These are phyloP conservation scores for Tetragonia tetragonoides DNA, from an alignment of 148 eudicot genomes.

Conservation along the genomic window DNA sequence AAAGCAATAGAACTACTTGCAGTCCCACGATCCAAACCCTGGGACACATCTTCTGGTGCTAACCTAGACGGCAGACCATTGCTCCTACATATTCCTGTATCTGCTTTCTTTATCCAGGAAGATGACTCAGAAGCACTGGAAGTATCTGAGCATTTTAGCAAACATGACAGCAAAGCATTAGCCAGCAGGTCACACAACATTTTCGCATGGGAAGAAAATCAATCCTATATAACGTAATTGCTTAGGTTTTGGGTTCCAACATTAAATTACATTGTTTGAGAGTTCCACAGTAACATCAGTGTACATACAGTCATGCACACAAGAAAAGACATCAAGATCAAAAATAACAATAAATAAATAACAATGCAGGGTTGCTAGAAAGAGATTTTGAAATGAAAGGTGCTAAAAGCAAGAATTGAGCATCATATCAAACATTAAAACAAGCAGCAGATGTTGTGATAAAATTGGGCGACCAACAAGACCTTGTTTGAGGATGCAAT, in stretches of 20 bases:
- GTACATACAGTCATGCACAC: background rate
- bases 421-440: too few species aligned
- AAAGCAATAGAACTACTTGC: slow-evolving; percentile 28
- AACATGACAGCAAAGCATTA: background rate
- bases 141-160: slow-evolving; percentile 23
- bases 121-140: slow-evolving; percentile 38
- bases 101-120: slow-evolving; percentile 45
- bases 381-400: background rate
- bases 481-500: too few species aligned
- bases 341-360: too few species aligned
- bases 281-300: background rate
- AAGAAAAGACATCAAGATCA: background rate
- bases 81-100: slow-evolving; percentile 35
- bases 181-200: background rate
- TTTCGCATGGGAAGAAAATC: too few species aligned
- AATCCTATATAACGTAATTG: too few species aligned
- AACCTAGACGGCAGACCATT: slow-evolving; percentile 36
- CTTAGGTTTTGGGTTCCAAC: background rate
- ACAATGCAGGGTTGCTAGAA: too few species aligned
- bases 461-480: background rate
- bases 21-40: slow-evolving; percentile 33
- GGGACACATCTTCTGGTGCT: slow-evolving; percentile 30
- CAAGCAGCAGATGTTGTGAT: too few species aligned
- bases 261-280: background rate
- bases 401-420: background rate